A percentile compares a stretch with the other conserved stretches of the same genome.
Conservation (phyloP, 805 yeast genomes). For the Blastobotrys americana region DNA sequence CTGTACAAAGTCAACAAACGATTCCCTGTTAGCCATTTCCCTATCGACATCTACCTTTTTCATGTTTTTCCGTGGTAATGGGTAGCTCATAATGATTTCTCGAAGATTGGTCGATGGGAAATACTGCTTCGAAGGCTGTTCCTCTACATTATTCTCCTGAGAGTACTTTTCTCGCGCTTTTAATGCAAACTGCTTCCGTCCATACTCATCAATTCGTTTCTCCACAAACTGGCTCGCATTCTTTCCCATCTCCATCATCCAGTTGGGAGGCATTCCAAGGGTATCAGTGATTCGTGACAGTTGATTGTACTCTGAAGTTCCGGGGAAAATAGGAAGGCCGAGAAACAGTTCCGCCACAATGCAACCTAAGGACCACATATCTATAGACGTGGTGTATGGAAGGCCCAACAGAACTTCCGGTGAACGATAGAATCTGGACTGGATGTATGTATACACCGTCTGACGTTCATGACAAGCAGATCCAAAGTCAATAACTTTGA, state of each 20-base stretch:
- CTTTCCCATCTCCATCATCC: slow-evolving; percentile 96
- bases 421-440: slow-evolving; percentile 85
- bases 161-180: slow-evolving; percentile 50
- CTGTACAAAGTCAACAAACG: slow-evolving; percentile 66
- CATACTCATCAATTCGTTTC: slow-evolving; percentile 34
- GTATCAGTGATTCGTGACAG: slow-evolving; percentile 72
- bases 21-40: slow-evolving; percentile 65
- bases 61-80: slow-evolving; percentile 35
- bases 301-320: slow-evolving; percentile 89
- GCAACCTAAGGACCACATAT: slow-evolving; percentile 96
- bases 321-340: slow-evolving; percentile 92
- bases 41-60: slow-evolving; percentile 44
- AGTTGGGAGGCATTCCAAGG: slow-evolving; percentile 79
- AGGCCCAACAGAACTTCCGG: slow-evolving; percentile 92
- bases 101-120: slow-evolving; percentile 58
- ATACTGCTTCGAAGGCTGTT: slow-evolving; percentile 79
- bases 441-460: slow-evolving; percentile 84
- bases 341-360: slow-evolving; percentile 83
- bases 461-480: slow-evolving; percentile 90
- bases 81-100: slow-evolving; percentile 72
- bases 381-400: slow-evolving; percentile 88
- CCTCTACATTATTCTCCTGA: slow-evolving; percentile 38
- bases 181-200: slow-evolving; percentile 33
- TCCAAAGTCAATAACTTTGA: slow-evolving; percentile 94
- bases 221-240: slow-evolving; percentile 65